phyloP scores from a whole-genome alignment of 495 filamentous ascomycete genomes.

The Neurospora sublineolata region DNA sequence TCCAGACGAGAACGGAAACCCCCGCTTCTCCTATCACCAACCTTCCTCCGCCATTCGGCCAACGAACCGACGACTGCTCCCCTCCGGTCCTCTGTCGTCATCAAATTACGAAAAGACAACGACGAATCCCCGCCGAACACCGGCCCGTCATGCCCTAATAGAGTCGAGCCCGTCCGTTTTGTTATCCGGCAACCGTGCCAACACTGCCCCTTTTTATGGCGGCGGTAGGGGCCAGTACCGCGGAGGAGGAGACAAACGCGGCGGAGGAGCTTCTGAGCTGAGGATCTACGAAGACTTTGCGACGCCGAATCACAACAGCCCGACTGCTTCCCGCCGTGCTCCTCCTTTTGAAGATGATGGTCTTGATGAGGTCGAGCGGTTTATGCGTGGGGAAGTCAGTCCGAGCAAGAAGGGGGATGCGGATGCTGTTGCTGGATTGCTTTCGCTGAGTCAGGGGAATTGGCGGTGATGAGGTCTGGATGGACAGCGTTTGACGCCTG shows the following conservation, averaged over 20 bases:
- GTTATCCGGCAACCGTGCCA: conserved; percentile 15
- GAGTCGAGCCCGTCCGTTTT: conserved; percentile 16
- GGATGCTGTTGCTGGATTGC: conserved; percentile 66
- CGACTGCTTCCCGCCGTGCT: background rate
- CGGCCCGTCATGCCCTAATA: conserved; percentile 18
- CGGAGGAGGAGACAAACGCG: background rate
- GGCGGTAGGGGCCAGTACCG: background rate
- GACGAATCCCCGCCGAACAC: conserved; percentile 25
- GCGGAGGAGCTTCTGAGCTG: conserved; percentile 8
- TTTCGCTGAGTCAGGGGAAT: conserved; percentile 55
- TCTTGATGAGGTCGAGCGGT: conserved; percentile 48
- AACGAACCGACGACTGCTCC: conserved; percentile 11
- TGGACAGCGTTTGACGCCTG: too few species aligned
- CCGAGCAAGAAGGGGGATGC: conserved; percentile 55
- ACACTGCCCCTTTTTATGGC: conserved; percentile 19
- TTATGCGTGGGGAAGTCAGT: conserved; percentile 51
- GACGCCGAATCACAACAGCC: background rate
- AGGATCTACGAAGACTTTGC: conserved; percentile 30
- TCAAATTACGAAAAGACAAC: conserved; percentile 1
- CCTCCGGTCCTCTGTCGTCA: conserved; percentile 1
- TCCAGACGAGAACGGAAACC: conserved; percentile 37
- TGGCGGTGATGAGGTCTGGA: conserved; percentile 28
- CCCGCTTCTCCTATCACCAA: conserved; percentile 15
- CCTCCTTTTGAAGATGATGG: conserved; percentile 5
- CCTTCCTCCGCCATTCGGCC: background rate